Evolutionary conservation across 352 stramenopile species (phyloP).

Genomic region (Phytopythium oedochilum): DNA sequence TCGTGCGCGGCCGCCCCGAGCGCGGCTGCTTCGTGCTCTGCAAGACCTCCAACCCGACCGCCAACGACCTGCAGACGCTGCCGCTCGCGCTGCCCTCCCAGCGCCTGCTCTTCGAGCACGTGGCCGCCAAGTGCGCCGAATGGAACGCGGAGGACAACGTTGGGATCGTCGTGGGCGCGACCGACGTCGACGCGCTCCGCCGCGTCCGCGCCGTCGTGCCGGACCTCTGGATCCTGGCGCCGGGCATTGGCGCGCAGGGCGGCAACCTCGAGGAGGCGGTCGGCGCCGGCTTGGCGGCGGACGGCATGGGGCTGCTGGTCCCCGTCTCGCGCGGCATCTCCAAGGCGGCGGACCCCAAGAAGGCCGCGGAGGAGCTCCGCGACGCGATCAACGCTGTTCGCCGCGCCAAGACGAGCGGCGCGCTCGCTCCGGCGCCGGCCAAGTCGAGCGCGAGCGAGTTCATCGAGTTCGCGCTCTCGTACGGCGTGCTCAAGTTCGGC

Average conservation of each 20-base stretch:
- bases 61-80: constrained; percentile 95
- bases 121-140: constrained; percentile 86
- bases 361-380: constrained; percentile 87
- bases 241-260: constrained; percentile 94
- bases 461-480: constrained; percentile 94
- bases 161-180: constrained; percentile 97
- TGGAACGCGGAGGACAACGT: constrained; percentile 92
- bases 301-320: constrained; percentile 93
- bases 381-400: constrained; percentile 94
- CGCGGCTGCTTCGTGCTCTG: constrained; percentile 97
- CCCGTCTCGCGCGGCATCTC: constrained; percentile 97
- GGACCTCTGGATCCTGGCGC: constrained; percentile 96
- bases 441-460: constrained; percentile 89
- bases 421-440: constrained; percentile 4
- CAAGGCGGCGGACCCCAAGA: constrained; percentile 83
- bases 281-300: constrained; percentile 60
- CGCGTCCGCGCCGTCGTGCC: constrained; percentile 82
- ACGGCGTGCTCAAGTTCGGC: constrained; percentile 97
- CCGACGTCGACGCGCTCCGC: constrained; percentile 90
- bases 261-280: constrained; percentile 90
- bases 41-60: constrained; percentile 98
- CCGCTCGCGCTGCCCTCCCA: constrained; percentile 22
- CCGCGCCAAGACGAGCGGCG: constrained; percentile 33
- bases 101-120: constrained; percentile 82
- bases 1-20: constrained; percentile 86